Conservation (phyloP, 176 grass and related monocot genomes). For the Metroxylon sagu region DNA sequence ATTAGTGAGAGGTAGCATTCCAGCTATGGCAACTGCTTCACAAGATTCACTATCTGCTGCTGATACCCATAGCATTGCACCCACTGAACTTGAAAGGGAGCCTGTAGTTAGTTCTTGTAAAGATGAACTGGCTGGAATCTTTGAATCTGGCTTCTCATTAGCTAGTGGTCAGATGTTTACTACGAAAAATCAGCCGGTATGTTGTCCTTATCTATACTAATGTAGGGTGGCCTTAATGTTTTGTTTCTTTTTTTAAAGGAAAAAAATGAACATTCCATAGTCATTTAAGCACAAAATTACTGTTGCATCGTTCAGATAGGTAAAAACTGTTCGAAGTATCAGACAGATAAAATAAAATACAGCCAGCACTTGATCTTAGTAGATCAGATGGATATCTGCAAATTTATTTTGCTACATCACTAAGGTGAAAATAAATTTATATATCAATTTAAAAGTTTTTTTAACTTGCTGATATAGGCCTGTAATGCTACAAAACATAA, state of each 20-base stretch:
- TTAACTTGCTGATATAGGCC: too few relatives aligned
- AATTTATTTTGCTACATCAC: neutral
- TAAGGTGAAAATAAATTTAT: too few relatives aligned
- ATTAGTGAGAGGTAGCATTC: conserved; percentile 28
- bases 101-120: conserved; percentile 26
- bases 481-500: too few relatives aligned
- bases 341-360: too few relatives aligned
- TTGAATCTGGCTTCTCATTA: conserved; percentile 8
- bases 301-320: too few relatives aligned
- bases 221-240: neutral
- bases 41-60: conserved; percentile 27
- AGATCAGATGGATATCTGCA: neutral
- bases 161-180: conserved; percentile 38
- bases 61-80: conserved; percentile 44
- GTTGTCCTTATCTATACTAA: conserved; percentile 7
- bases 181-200: conserved; percentile 11
- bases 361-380: neutral
- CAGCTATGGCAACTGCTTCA: conserved; percentile 17
- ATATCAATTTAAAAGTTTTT: too few relatives aligned
- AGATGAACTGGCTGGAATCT: conserved; percentile 27
- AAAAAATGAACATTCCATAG: neutral
- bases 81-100: conserved; percentile 44
- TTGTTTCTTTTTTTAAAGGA: neutral
- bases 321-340: too few relatives aligned
- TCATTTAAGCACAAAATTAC: too few relatives aligned